A percentile compares a stretch with the other conserved stretches of the same genome.
These are phyloP conservation scores for Mycena indigotica DNA, from an alignment of 768 basidiomycete genomes.

Conservation along the genomic window DNA sequence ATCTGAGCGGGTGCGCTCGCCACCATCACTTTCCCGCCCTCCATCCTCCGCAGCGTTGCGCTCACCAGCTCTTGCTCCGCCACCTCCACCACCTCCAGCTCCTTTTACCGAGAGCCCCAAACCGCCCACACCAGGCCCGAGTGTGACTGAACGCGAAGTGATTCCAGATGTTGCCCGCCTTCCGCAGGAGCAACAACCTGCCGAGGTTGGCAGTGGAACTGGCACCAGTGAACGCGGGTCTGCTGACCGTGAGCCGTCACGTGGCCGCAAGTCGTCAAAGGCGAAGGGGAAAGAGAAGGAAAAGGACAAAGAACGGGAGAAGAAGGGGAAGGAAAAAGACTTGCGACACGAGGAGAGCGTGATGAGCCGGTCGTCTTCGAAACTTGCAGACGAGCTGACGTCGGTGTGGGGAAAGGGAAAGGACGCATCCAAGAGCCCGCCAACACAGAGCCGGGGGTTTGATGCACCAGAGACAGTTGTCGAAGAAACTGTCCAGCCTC, in stretches of 20 bases:
- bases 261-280: slow-evolving; percentile 23
- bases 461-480: slow-evolving; percentile 17
- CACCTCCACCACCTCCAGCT: slow-evolving; percentile 23
- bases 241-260: slow-evolving; percentile 22
- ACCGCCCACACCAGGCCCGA: neutral
- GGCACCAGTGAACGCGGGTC: neutral
- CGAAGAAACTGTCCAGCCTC: slow-evolving; percentile 1
- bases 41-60: slow-evolving; percentile 28
- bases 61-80: too few relatives aligned
- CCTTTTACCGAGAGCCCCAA: too few relatives aligned
- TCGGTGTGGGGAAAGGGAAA: slow-evolving; percentile 48
- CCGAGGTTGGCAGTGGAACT: neutral
- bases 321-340: slow-evolving; percentile 28
- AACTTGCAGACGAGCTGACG: slow-evolving; percentile 45
- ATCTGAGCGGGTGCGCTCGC: slow-evolving; percentile 42
- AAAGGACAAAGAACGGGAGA: slow-evolving; percentile 32
- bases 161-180: slow-evolving; percentile 22
- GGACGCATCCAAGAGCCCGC: slow-evolving; percentile 27
- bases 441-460: slow-evolving; percentile 21
- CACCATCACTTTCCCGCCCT: slow-evolving; percentile 54
- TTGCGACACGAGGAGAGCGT: slow-evolving; percentile 33
- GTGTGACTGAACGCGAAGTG: neutral
- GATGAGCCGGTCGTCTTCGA: slow-evolving; percentile 36
- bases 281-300: slow-evolving; percentile 32
- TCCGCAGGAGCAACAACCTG: slow-evolving; percentile 9